Evolutionary conservation across 441 rosid genomes (phyloP).

Genomic region (Viola pubescens): DNA sequence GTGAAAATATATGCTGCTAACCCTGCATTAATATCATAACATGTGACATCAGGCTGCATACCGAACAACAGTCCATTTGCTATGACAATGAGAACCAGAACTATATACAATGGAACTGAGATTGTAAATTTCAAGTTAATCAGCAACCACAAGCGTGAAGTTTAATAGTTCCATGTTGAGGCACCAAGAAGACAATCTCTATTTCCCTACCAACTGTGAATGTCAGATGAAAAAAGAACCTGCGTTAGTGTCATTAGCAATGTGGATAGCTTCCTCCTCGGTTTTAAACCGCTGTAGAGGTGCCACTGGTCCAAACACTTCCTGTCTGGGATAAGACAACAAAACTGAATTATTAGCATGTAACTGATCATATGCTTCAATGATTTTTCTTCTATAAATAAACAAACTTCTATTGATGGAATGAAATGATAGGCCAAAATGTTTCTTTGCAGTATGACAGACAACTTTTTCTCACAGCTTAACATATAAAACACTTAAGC

Average conservation of each 20-base stretch:
- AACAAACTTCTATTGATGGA: too few species aligned
- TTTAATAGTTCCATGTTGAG: not conserved
- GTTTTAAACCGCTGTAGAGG: constrained; percentile 76
- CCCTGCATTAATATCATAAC: constrained; percentile 37
- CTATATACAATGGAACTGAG: not conserved
- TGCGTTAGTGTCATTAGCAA: constrained; percentile 85
- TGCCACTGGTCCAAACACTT: constrained; percentile 96
- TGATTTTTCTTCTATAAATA: too few species aligned
- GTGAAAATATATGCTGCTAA: constrained; percentile 97
- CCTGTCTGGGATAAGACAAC: constrained; percentile 48
- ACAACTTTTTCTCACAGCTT: too few species aligned
- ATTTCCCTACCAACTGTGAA: too few species aligned
- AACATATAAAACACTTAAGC: too few species aligned
- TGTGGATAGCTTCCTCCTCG: constrained; percentile 76
- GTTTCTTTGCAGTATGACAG: too few species aligned
- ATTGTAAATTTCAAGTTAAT: not conserved
- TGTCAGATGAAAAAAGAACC: constrained; percentile 30
- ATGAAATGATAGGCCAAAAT: too few species aligned
- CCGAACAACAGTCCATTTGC: not conserved
- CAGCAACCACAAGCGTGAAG: too few species aligned
- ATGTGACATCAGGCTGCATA: constrained; percentile 4
- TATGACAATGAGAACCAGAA: not conserved
- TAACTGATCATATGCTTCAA: too few species aligned
- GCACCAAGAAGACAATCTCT: not conserved
- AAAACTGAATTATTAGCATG: too few species aligned